Evolutionary conservation across 1,284 basidiomycete species (phyloP).

Genomic region (Grifola frondosa): DNA sequence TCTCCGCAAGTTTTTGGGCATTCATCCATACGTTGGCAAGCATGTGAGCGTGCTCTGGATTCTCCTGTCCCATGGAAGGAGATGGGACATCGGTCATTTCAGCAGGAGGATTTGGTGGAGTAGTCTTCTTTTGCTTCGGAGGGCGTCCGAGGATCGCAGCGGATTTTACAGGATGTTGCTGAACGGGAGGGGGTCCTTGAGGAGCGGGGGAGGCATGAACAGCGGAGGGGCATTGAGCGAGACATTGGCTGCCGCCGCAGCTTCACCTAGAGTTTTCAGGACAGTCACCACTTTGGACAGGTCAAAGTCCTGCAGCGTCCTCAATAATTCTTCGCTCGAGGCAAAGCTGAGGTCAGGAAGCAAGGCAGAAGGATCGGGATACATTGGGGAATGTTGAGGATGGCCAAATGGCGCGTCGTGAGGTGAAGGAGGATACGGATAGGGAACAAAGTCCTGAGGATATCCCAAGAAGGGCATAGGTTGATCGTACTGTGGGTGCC

Average conservation of each 20-base stretch:
- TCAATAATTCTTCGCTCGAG: conserved; percentile 73
- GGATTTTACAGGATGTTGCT: conserved; percentile 46
- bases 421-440: conserved; percentile 26
- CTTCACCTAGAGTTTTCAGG: conserved; percentile 61
- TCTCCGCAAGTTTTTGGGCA: conserved; percentile 60
- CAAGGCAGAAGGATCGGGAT: conserved; percentile 32
- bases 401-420: conserved; percentile 29
- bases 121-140: conserved; percentile 37
- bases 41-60: conserved; percentile 47
- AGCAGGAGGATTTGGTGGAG: too few relatives aligned
- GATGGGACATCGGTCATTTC: conserved; percentile 28
- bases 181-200: conserved; percentile 23
- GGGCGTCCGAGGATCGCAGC: conserved; percentile 35
- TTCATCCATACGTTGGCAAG: conserved; percentile 75
- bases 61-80: conserved; percentile 23
- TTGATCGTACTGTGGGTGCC: conserved; percentile 15
- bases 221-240: conserved; percentile 32
- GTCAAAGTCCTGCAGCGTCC: conserved; percentile 69
- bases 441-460: conserved; percentile 19
- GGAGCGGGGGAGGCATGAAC: conserved; percentile 36
- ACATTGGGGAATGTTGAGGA: conserved; percentile 29
- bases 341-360: conserved; percentile 49
- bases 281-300: conserved; percentile 66
- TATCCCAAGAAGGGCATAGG: conserved; percentile 23
- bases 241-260: conserved; percentile 45